phyloP scores from a whole-genome alignment of 805 yeast genomes.

The Zygosaccharomyces bailii region DNA sequence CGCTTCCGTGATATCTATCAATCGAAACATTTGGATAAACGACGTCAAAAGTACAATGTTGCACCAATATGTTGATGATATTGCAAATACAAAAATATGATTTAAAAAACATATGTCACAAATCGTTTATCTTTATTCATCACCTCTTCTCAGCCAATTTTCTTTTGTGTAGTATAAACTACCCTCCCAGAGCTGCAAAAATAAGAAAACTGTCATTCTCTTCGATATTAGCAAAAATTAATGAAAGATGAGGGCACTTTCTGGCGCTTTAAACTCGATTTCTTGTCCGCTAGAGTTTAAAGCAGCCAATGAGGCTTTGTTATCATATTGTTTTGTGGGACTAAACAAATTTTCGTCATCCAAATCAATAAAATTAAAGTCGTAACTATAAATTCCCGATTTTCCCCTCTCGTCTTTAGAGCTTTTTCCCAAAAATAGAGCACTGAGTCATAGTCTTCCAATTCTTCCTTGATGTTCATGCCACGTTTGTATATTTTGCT shows the following conservation, averaged over 20 bases:
- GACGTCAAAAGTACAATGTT: neutral
- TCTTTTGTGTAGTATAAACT: conserved; percentile 37
- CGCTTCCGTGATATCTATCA: neutral
- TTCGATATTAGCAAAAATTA: conserved; percentile 36
- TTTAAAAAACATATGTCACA: neutral
- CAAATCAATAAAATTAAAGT: conserved; percentile 42
- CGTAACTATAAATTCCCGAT: conserved; percentile 42
- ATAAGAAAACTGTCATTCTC: conserved; percentile 18
- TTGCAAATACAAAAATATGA: neutral
- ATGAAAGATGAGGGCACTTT: conserved; percentile 32
- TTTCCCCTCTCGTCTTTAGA: conserved; percentile 41
- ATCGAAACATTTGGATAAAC: neutral
- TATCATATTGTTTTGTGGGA: conserved; percentile 38
- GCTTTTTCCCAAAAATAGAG: conserved; percentile 45
- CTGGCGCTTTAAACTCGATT: conserved; percentile 33
- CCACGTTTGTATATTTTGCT: conserved; percentile 25
- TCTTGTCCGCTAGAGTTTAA: conserved; percentile 42
- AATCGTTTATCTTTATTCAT: neutral
- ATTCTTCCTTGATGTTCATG: conserved; percentile 47
- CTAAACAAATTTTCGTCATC: conserved; percentile 42
- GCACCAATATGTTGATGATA: neutral
- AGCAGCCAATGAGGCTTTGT: conserved; percentile 37
- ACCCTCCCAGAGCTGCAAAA: conserved; percentile 44
- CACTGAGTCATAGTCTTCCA: conserved; percentile 45
- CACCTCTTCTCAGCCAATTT: neutral